Conservation (phyloP, 768 basidiomycete genomes). For the Galerina sulciceps region DNA sequence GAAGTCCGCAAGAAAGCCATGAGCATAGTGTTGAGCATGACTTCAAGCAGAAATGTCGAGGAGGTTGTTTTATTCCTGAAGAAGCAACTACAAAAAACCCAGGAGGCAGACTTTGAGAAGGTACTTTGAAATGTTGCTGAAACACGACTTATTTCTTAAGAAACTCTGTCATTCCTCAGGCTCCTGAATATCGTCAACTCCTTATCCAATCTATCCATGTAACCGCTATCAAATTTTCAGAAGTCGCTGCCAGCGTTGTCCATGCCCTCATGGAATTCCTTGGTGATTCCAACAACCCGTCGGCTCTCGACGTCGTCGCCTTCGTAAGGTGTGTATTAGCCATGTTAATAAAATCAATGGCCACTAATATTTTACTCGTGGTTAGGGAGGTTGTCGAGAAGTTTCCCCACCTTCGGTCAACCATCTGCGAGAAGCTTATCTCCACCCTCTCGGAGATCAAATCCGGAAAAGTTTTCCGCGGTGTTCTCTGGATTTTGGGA, state of each 20-base stretch:
- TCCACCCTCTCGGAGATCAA: slow-evolving; percentile 85
- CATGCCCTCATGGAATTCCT: slow-evolving; percentile 94
- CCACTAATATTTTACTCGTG: neutral
- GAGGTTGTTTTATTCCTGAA: slow-evolving; percentile 96
- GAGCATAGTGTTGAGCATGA: slow-evolving; percentile 88
- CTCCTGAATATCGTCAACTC: slow-evolving; percentile 92
- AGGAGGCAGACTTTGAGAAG: slow-evolving; percentile 93
- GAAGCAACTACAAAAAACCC: slow-evolving; percentile 94
- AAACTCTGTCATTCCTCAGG: slow-evolving; percentile 47
- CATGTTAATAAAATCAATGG: neutral
- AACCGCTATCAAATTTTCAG: slow-evolving; percentile 94
- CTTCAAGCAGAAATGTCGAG: slow-evolving; percentile 92
- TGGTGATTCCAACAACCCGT: slow-evolving; percentile 92
- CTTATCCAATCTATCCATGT: slow-evolving; percentile 98
- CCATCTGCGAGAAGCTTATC: slow-evolving; percentile 86
- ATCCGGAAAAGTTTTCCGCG: slow-evolving; percentile 96
- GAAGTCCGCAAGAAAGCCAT: slow-evolving; percentile 95
- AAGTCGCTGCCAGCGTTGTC: slow-evolving; percentile 94
- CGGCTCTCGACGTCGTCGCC: slow-evolving; percentile 93
- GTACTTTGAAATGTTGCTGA: slow-evolving; percentile 37
- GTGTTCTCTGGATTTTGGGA: slow-evolving; percentile 97
- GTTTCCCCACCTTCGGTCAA: slow-evolving; percentile 83
- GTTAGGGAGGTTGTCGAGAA: slow-evolving; percentile 93
- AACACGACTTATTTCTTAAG: neutral
- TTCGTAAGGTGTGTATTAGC: slow-evolving; percentile 44